Evolutionary conservation across 2,329 filamentous ascomycete species (phyloP).

Genomic region (Fusarium mundagurra): DNA sequence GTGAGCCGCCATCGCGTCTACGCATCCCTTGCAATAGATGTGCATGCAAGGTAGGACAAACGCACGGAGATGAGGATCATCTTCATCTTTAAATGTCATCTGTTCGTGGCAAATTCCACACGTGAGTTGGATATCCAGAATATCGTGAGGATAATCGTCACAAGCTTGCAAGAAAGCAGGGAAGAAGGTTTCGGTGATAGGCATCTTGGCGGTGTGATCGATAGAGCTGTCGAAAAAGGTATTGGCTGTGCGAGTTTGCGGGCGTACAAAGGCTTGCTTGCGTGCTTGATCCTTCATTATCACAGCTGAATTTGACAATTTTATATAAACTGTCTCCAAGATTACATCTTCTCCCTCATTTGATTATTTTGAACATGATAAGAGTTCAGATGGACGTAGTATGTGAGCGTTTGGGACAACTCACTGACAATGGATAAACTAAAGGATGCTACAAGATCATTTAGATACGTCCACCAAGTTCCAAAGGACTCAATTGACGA

Average conservation of each 20-base stretch:
- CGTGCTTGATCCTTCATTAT: background rate
- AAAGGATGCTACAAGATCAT: background rate
- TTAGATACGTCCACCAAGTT: background rate
- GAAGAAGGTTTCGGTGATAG: background rate
- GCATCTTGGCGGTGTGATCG: background rate
- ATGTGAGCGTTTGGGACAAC: background rate
- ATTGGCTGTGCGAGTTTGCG: background rate
- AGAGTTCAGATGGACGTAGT: background rate
- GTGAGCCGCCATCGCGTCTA: background rate
- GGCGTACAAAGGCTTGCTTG: background rate
- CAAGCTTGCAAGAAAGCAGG: background rate
- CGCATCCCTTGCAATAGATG: background rate
- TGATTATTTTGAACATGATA: background rate
- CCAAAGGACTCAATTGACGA: background rate
- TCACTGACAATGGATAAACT: background rate
- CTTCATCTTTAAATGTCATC: background rate
- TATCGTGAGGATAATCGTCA: too few relatives aligned
- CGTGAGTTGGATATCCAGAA: background rate
- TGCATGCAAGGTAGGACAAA: background rate
- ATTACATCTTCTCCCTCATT: too few relatives aligned
- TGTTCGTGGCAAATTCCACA: background rate
- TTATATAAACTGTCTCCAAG: background rate
- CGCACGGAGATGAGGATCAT: background rate
- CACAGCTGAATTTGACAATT: background rate
- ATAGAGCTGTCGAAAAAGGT: background rate